Base-by-base conservation (phyloP, 2,329 filamentous ascomycete genomes). In the Ramichloridium luteum region DNA sequence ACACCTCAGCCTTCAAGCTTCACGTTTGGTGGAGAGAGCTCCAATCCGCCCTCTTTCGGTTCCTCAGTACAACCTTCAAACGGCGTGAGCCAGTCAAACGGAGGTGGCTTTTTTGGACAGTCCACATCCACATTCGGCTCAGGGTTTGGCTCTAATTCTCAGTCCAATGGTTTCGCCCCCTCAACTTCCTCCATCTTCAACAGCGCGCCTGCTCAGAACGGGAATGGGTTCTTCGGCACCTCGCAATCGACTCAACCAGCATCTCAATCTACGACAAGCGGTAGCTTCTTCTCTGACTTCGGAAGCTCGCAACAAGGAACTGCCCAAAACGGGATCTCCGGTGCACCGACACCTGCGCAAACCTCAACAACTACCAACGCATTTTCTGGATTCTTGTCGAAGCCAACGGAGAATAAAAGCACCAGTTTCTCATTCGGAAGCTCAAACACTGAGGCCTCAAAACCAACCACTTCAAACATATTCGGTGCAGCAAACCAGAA, bases 251-350 rank as follows among this genome's bases (percentile, higher is more conserved):
- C n/a, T n/a, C n/a, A n/a, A n/a, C n/a, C 20, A 23, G 8, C 20
- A 23, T 23, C 20, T 8, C 20, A 8, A n/a, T 8, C 20, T 23
- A 8, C 20, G n/a, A n/a, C 20, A n/a, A 23, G 20, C 20, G 20
- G 8, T n/a, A 23, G n/a, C n/a, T n/a, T n/a, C 20, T 23, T 23
- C n/a, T 23, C 20, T n/a, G n/a, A n/a, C 20, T 23, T 23, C n/a
- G 20, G 20, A 23, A 23, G n/a, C n/a, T n/a, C n/a, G n/a, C 20
- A 23, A 23, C n/a, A 23, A 23, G 8, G 20, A n/a, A n/a, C n/a
- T n/a, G n/a, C n/a, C n/a, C n/a, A n/a, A n/a, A n/a, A n/a, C n/a
- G n/a, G 20, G 20, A 23, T 23, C n/a, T 23, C 20, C n/a, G n/a
- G n/a, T n/a, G n/a, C n/a, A n/a, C n/a, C n/a, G n/a, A n/a, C n/a